Evolutionary conservation across 2,329 filamentous ascomycete genomes (phyloP), one percentile per base, ranked within the genome.

Genomic region (Diaporthe destruens): DNA sequence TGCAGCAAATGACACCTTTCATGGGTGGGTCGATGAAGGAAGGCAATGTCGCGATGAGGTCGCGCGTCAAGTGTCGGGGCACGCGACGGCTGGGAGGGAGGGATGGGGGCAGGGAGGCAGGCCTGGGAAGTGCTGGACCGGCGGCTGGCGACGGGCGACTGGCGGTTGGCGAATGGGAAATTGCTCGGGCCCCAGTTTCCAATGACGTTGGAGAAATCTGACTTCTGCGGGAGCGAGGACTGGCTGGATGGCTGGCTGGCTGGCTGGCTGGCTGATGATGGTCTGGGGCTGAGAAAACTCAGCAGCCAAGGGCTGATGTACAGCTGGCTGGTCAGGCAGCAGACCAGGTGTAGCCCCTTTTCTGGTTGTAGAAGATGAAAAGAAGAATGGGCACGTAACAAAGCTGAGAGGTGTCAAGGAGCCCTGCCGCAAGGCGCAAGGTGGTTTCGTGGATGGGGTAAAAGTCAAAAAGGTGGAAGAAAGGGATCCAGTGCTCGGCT

Each of bases 1-100:
- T 76, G 77, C 77, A 74, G 76, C 77, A 75, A 74, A 74, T 75
- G 76, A 77, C 72, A 83, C 78, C 81, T 83, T 82, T 80, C 82
- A 84, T 83, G 75, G 75, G 80, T 74, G 72, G 57, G n/a, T 61
- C 39, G 67, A 74, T 72, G 73, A 63, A 57, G 55, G 56, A 66
- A 56, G 32, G 49, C 59, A 29, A 47, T 36, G 71, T 72, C 71
- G 73, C 66, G 73, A 53, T 71, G 54, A 16, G 23, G 23, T 56
- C 42, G 73, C 73, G 73, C 71, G 72, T 74, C 71, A 63, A 63
- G 73, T 67, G 71, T 74, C 67, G 67, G 63, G 67, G 57, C 70
- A 74, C 73, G 73, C 73, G 73, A 72, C 66, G 42, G 61, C 57
- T 56, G 72, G 39, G 54, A 71, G 66, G 57, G 61, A 69, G 72